Evolutionary conservation across 2,329 filamentous ascomycete species (phyloP).

Genomic region (Didymella arachidicola): DNA sequence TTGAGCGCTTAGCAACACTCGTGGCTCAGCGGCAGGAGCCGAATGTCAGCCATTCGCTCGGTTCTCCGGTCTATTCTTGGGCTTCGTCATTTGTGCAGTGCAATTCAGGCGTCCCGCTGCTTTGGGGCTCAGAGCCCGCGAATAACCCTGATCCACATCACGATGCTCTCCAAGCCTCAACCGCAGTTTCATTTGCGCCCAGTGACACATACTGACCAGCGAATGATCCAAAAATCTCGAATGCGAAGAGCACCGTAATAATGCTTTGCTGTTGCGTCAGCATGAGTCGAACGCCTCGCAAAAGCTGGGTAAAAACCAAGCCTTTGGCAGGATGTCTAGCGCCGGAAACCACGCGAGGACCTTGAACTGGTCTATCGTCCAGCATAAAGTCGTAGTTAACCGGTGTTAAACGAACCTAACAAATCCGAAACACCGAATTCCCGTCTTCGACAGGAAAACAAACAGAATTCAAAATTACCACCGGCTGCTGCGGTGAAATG

Average conservation of each 20-base stretch:
- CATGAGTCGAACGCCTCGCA: neutral
- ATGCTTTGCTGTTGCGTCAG: neutral
- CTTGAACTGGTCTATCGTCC: neutral
- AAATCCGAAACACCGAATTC: neutral
- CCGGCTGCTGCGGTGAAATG: slow-evolving; percentile 7
- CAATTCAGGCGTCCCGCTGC: slow-evolving; percentile 13
- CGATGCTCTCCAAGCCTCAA: slow-evolving; percentile 1
- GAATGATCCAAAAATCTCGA: neutral
- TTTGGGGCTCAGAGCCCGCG: slow-evolving; percentile 8
- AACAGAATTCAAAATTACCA: neutral
- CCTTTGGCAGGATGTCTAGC: slow-evolving; percentile 12
- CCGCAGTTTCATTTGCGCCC: neutral
- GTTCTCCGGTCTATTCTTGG: slow-evolving; percentile 13
- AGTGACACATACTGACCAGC: neutral
- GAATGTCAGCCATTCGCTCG: slow-evolving; percentile 7
- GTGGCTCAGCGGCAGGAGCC: slow-evolving; percentile 18
- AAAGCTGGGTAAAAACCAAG: slow-evolving; percentile 9
- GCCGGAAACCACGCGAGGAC: slow-evolving; percentile 15
- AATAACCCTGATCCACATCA: slow-evolving; percentile 1
- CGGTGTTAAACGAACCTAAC: neutral
- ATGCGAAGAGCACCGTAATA: neutral
- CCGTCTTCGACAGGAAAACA: neutral
- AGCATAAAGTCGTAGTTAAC: neutral
- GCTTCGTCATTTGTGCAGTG: slow-evolving; percentile 1
- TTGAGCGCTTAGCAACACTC: neutral